Evolutionary conservation across 1,284 basidiomycete species (phyloP).

Genomic region (Earliella scabrosa): DNA sequence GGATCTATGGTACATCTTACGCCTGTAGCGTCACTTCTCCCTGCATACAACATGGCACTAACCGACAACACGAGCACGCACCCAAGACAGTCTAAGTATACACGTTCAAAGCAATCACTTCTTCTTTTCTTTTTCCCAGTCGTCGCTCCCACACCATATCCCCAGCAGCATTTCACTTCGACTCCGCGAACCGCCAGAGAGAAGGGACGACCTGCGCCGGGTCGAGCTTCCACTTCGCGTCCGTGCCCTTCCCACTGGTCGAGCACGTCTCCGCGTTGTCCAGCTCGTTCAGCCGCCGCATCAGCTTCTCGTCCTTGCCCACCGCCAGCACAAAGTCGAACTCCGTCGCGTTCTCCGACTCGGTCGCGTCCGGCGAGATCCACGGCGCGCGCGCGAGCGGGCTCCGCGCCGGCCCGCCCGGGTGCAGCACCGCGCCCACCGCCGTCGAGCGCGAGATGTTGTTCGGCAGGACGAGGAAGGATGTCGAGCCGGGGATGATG

Average conservation of each 20-base stretch:
- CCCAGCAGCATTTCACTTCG: conserved; percentile 27
- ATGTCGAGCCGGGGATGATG: conserved; percentile 77
- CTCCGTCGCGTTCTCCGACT: conserved; percentile 43
- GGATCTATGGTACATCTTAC: too few species aligned
- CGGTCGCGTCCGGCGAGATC: conserved; percentile 37
- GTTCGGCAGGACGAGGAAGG: conserved; percentile 85
- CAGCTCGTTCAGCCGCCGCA: conserved; percentile 74
- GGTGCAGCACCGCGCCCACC: conserved; percentile 74
- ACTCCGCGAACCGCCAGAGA: conserved; percentile 44
- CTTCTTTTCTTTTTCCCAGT: too few species aligned
- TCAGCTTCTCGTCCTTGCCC: conserved; percentile 75
- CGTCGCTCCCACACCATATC: background rate
- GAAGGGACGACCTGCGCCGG: conserved; percentile 43
- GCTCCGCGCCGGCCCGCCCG: conserved; percentile 65
- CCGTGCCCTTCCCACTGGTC: conserved; percentile 70
- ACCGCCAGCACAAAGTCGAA: conserved; percentile 70
- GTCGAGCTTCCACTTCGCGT: conserved; percentile 73
- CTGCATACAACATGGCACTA: background rate
- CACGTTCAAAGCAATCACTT: background rate
- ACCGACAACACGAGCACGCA: background rate
- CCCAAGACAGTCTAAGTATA: background rate
- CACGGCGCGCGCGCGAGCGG: conserved; percentile 43
- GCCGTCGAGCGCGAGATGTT: conserved; percentile 83
- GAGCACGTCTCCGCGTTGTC: conserved; percentile 74
- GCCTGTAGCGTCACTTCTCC: too few species aligned